A percentile compares a stretch with the other conserved stretches of the same genome.
Evolutionary conservation across 371 early-diverging fungal species (phyloP).

Genomic region (Apophysomyces elegans): DNA sequence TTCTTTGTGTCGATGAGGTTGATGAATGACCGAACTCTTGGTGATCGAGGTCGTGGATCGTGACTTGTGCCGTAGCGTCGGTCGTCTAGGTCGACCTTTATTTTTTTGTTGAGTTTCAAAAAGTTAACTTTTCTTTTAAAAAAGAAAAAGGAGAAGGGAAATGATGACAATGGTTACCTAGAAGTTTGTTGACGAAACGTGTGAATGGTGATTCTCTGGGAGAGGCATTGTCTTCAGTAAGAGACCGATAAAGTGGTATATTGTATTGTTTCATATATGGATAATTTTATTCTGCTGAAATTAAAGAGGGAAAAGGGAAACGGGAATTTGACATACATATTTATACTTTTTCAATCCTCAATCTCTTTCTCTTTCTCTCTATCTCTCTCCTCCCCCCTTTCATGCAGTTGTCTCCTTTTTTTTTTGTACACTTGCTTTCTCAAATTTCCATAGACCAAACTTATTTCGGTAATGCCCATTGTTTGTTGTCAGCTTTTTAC

Average conservation of each 20-base stretch:
- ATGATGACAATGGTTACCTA: conserved; percentile 15
- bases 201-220: conserved; percentile 30
- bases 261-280: neutral
- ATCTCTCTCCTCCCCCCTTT: neutral
- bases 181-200: conserved; percentile 26
- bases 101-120: conserved; percentile 4
- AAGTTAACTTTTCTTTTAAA: conserved; percentile 8
- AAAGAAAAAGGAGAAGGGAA: neutral
- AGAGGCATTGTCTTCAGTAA: conserved; percentile 27
- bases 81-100: conserved; percentile 12
- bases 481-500: conserved; percentile 1
- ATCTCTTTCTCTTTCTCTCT: neutral
- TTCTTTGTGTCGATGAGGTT: conserved; percentile 17
- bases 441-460: conserved; percentile 8
- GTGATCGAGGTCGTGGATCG: conserved; percentile 36
- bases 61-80: conserved; percentile 28
- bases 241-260: conserved; percentile 27
- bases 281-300: neutral
- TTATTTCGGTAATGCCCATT: conserved; percentile 8
- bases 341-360: neutral
- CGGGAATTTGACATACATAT: conserved; percentile 4
- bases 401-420: conserved; percentile 8
- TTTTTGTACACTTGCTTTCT: conserved; percentile 3
- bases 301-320: neutral
- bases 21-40: conserved; percentile 27